Evolutionary conservation across 2,329 filamentous ascomycete genomes (phyloP).

Genomic region (Pyrenophora seminiperda): DNA sequence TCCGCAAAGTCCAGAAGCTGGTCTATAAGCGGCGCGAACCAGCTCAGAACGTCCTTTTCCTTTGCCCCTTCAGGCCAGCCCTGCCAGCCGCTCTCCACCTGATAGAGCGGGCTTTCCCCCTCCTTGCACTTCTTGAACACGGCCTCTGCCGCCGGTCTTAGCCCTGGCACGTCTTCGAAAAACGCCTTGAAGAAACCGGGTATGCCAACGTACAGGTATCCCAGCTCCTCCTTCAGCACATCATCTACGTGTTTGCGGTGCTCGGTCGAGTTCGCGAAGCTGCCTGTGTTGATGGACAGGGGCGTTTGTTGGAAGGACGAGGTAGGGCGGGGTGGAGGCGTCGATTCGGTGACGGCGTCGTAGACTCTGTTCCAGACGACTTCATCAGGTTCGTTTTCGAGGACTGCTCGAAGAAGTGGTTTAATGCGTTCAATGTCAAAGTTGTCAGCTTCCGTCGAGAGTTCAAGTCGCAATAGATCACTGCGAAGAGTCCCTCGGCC

Average conservation of each 20-base stretch:
- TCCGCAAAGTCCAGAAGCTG: constrained; percentile 23
- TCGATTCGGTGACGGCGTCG: constrained; percentile 45
- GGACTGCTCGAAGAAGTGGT: constrained; percentile 6
- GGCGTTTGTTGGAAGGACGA: constrained; percentile 37
- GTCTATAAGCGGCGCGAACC: constrained; percentile 25
- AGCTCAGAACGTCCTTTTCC: constrained; percentile 29
- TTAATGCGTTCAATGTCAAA: too few relatives aligned
- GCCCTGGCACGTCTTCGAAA: constrained; percentile 22
- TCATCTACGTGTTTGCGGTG: constrained; percentile 24
- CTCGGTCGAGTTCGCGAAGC: constrained; percentile 26
- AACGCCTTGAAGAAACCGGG: constrained; percentile 31
- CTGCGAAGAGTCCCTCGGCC: not conserved
- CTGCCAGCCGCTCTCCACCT: constrained; percentile 25
- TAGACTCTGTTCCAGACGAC: constrained; percentile 40
- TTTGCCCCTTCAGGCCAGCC: constrained; percentile 26
- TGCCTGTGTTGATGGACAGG: constrained; percentile 26
- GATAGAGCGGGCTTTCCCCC: constrained; percentile 28
- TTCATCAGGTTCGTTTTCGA: constrained; percentile 13
- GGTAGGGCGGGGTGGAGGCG: constrained; percentile 36
- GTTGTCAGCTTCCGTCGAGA: constrained; percentile 3
- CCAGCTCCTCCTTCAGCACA: constrained; percentile 28
- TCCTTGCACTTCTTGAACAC: constrained; percentile 29
- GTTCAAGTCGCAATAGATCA: not conserved
- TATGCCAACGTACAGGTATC: constrained; percentile 25
- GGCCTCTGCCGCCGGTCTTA: constrained; percentile 16